Base-by-base conservation (phyloP, 805 yeast species). In the Wickerhamiella occidentalis region DNA sequence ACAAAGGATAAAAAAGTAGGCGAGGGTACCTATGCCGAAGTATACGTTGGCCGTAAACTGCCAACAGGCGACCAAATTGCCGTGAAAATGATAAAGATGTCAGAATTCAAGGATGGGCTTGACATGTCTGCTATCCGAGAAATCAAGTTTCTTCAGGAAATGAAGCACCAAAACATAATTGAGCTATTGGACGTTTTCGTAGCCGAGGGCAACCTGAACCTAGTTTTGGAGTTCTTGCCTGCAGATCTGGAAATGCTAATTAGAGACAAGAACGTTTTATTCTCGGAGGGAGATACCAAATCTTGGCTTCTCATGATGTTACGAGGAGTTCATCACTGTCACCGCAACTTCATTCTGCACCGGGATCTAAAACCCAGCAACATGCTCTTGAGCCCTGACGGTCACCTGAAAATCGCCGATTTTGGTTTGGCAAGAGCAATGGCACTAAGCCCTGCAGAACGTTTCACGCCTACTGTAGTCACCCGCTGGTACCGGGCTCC, bases 401-500 rank as follows among this genome's bases (percentile, higher is more conserved):
- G 99, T 0, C 79, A 82, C 54, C 71, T 92, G 52, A 92, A 92
- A 63, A 74, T 92, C 53, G 98, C 98, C 2, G 99, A 92, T 85
- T 92, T 92, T 69, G 98, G 98, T 56, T 71, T 90, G 41, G 97
- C 97, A 0, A 70, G 98, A 54, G 76, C 88, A 2, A 69, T 85
- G 51, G 90, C 94, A 0, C 73, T 80, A 15, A 41, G 59, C 21
- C 85, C 88, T 0, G 58, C 59, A 42, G 77, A 79, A 41, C 77
- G 78, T 51, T 69, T 92, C 63, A 85, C 97, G 0, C 84, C 95
- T 1, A 90, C 88, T 54, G 99, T 92, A 3, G 98, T 92, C 1
- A 92, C 99, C 2, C 69, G 97, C 52, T 92, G 99, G 99, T 92
- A 92, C 65, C 70, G 97, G 49, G 95, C 97, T 0, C 99, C 99